Percentiles rank a stretch among this genome's conserved stretches.
Conservation (phyloP, 495 filamentous ascomycete genomes). For the Podospora bellae-mahoneyi region DNA sequence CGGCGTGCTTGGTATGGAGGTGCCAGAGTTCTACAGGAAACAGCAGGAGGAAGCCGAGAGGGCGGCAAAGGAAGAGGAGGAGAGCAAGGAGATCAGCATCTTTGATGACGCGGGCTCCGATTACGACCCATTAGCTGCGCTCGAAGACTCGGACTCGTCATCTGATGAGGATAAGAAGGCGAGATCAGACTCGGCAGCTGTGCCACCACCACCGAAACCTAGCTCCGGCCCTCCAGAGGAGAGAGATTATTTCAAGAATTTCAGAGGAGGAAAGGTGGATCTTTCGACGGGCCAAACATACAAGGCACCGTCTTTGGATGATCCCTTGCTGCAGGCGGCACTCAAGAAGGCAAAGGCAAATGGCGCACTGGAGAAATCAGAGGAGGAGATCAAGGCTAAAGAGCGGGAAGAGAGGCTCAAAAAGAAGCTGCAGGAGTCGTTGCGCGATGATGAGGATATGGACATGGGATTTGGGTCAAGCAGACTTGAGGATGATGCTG, state of each 20-base stretch:
- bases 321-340: constrained; percentile 78
- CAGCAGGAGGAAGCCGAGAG: constrained; percentile 30
- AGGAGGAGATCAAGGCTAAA: constrained; percentile 45
- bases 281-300: constrained; percentile 40
- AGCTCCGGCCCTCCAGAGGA: constrained; percentile 24
- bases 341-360: constrained; percentile 79
- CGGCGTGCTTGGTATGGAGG: constrained; percentile 74
- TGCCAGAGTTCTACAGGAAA: constrained; percentile 58
- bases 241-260: constrained; percentile 60
- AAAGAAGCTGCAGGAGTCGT: constrained; percentile 70
- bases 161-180: constrained; percentile 24
- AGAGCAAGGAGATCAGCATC: constrained; percentile 67
- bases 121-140: constrained; percentile 79
- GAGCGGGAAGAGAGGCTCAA: constrained; percentile 60
- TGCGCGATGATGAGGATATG: constrained; percentile 86
- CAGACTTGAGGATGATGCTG: constrained; percentile 75
- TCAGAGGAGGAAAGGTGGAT: constrained; percentile 33
- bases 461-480: constrained; percentile 91
- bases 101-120: constrained; percentile 84
- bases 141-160: constrained; percentile 54
- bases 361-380: constrained; percentile 47
- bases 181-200: constrained; percentile 22
- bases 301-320: constrained; percentile 56
- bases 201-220: constrained; percentile 40
- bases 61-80: constrained; percentile 43